Conservation (phyloP, 2,329 filamentous ascomycete species). For the Coniochaeta pulveracea region DNA sequence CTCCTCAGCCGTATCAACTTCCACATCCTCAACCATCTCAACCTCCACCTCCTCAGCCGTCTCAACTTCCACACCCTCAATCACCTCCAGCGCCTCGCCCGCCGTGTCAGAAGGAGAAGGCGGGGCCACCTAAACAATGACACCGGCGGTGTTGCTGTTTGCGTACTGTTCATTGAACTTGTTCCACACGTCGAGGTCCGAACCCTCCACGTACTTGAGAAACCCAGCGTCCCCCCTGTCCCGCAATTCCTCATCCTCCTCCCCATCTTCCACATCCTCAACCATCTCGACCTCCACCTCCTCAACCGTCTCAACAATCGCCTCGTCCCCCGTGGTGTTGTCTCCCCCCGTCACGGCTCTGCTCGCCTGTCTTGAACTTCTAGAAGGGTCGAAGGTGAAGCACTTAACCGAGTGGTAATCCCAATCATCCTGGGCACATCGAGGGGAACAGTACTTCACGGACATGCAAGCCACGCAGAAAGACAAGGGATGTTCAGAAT, state of each 20-base stretch:
- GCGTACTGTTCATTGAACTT: too few species aligned
- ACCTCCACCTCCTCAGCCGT: not conserved
- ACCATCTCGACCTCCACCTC: not conserved
- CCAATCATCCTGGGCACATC: not conserved
- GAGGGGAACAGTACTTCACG: not conserved
- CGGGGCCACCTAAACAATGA: not conserved
- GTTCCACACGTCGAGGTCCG: too few species aligned
- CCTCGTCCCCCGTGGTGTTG: too few species aligned
- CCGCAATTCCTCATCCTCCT: not conserved
- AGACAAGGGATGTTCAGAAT: too few species aligned
- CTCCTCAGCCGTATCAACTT: not conserved
- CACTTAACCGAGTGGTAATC: not conserved
- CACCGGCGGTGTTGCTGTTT: not conserved
- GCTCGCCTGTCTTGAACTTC: too few species aligned
- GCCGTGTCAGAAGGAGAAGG: not conserved
- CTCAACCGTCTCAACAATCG: not conserved
- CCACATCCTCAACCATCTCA: too few species aligned
- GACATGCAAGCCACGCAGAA: not conserved
- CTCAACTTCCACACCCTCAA: not conserved
- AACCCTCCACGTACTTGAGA: too few species aligned
- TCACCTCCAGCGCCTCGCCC: not conserved
- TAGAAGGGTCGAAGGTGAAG: too few species aligned
- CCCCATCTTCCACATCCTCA: slow-evolving; percentile 2
- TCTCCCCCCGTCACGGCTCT: too few species aligned
- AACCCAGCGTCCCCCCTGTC: not conserved